phyloP scores from a whole-genome alignment of 306 rosid genomes.

The Cucumis melo region DNA sequence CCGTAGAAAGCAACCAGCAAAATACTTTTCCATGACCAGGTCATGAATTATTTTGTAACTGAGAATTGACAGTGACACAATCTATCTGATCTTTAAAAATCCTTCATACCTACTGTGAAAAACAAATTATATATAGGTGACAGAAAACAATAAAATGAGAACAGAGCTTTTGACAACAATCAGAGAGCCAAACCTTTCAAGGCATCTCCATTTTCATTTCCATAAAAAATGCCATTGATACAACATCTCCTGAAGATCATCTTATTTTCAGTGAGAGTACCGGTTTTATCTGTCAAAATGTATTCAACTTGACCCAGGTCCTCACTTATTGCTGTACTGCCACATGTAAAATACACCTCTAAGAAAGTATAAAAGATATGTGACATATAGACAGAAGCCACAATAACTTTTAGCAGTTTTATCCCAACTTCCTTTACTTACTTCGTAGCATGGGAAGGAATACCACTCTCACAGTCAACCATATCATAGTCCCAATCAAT shows the following conservation, averaged over 20 bases:
- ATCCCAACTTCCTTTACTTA: slow-evolving; percentile 30
- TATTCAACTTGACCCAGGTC: slow-evolving; percentile 99
- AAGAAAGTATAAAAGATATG: slow-evolving; percentile 7
- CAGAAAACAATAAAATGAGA: slow-evolving; percentile 10
- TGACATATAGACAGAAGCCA: not conserved
- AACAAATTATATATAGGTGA: not conserved
- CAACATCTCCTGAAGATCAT: slow-evolving; percentile 98
- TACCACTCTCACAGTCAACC: slow-evolving; percentile 72
- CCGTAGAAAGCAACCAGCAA: not conserved
- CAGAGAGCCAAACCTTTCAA: slow-evolving; percentile 48
- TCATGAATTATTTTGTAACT: not conserved
- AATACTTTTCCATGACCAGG: not conserved
- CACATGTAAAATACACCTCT: slow-evolving; percentile 46
- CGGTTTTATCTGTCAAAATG: slow-evolving; percentile 97
- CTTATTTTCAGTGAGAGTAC: slow-evolving; percentile 87
- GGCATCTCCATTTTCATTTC: slow-evolving; percentile 89
- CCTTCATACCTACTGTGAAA: not conserved
- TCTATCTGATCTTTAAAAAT: not conserved
- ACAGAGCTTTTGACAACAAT: slow-evolving; percentile 5
- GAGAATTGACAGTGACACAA: not conserved
- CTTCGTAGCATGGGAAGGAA: slow-evolving; percentile 93
- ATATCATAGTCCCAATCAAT: slow-evolving; percentile 92
- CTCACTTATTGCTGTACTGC: slow-evolving; percentile 99
- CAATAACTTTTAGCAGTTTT: not conserved
- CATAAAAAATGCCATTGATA: slow-evolving; percentile 66